phyloP scores from a whole-genome alignment of 768 basidiomycete genomes.

The Pisolithus marmoratus region DNA sequence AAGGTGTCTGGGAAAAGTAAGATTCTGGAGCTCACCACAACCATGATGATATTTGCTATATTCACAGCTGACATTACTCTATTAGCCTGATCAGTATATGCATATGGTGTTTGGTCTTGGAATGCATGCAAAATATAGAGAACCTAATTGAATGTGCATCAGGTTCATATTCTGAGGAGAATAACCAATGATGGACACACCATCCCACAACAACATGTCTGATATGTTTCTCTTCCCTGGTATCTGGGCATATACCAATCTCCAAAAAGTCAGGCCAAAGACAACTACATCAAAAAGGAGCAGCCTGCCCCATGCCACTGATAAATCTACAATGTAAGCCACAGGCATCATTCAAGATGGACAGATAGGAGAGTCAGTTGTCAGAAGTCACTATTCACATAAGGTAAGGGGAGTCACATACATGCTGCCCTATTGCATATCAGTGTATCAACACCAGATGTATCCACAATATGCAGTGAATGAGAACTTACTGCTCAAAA shows the following conservation, averaged over 20 bases:
- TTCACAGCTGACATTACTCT: neutral
- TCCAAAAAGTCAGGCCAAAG: neutral
- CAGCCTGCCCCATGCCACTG: too few species aligned
- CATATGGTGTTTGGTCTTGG: neutral
- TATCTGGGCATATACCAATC: neutral
- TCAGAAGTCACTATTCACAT: neutral
- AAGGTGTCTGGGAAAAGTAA: neutral
- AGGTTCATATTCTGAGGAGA: neutral
- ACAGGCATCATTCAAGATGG: too few species aligned
- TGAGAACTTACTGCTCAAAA: too few species aligned
- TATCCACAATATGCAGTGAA: too few species aligned
- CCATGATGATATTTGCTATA: neutral
- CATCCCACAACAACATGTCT: neutral
- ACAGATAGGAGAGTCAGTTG: slow-evolving; percentile 8
- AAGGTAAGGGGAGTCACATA: neutral
- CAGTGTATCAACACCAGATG: neutral
- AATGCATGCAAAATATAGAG: neutral
- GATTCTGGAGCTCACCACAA: neutral
- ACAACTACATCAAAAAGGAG: too few species aligned
- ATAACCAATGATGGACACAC: neutral
- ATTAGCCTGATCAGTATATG: neutral
- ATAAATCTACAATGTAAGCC: too few species aligned
- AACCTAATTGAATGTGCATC: neutral
- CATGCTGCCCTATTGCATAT: neutral
- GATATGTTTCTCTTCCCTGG: neutral